Evolutionary conservation across 2,329 filamentous ascomycete genomes (phyloP), one percentile per base, ranked within the genome.

Genomic region (Nannizzia gypsea): DNA sequence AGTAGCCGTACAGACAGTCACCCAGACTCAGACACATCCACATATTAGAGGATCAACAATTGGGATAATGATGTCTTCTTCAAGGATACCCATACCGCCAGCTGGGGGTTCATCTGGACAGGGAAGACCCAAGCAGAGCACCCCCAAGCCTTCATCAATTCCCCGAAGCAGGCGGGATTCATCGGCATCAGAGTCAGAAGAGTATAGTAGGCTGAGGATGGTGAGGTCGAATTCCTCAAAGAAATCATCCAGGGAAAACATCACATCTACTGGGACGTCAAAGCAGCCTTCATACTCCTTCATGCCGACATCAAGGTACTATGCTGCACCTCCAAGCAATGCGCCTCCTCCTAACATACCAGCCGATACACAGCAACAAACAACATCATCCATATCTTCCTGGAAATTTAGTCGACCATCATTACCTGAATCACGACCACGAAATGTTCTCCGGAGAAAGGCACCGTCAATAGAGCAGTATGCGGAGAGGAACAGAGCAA

Each of bases 391-490:
- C 5, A 22, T 36, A 4, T 11, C 26, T 40, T 58, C 40, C 17
- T 58, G 36, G 56, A 58, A 58, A 58, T 48, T 31, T 17, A n/a
- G 38, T n/a, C 36, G 38, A 28, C 17, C 31, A 15, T 17, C 26
- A 28, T 24, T 22, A 26, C 31, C 36, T 9, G 63, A 64, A 26
- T 67, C 68, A 62, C 68, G 67, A 50, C 65, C 67, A 44, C 69
- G 71, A 55, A 76, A 76, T 63, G 68, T 76, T 59, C 66, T 77
- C 56, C 72, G 75, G 59, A 69, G 75, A 59, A 76, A 71, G 63
- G 71, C 72, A 38, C 72, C 75, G 2, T 74, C 69, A 60, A 74
- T 74, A 65, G 72, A 71, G 42, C 71, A 70, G 57, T 66, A 71
- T 64, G 66, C 59, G 6, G 62, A 60, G 54, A 42, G 48, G 15